Conservation (phyloP, 1,284 basidiomycete genomes). For the Entoloma clypeatum region DNA sequence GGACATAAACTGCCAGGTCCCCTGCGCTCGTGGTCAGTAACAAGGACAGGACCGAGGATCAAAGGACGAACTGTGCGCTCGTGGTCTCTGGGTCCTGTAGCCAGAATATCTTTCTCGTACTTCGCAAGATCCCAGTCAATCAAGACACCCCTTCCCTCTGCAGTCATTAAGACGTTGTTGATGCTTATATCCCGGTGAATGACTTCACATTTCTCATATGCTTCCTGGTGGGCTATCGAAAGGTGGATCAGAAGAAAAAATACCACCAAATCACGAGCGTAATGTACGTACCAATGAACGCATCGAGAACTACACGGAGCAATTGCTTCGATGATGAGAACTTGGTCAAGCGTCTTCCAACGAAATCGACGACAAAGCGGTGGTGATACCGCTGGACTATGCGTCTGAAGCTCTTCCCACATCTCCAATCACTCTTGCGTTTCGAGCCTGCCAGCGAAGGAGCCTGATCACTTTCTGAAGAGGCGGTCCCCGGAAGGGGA, state of each 20-base stretch:
- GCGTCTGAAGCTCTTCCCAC: conserved; percentile 1
- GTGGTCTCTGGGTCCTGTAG: conserved; percentile 10
- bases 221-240: conserved; percentile 26
- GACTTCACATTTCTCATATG: conserved; percentile 22
- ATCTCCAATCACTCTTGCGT: conserved; percentile 7
- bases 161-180: conserved; percentile 31
- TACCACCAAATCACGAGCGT: neutral
- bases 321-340: conserved; percentile 19
- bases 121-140: conserved; percentile 34
- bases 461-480: neutral
- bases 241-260: neutral
- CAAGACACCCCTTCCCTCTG: conserved; percentile 24
- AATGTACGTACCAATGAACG: conserved; percentile 17
- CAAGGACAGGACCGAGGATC: neutral
- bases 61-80: conserved; percentile 20
- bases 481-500: conserved; percentile 18
- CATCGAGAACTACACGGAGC: conserved; percentile 18
- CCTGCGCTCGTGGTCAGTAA: conserved; percentile 19
- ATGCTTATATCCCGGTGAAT: conserved; percentile 35
- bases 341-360: conserved; percentile 5
- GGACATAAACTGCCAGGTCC: conserved; percentile 36
- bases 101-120: conserved; percentile 2
- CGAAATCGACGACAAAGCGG: conserved; percentile 12
- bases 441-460: neutral
- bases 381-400: conserved; percentile 16